Conservation (phyloP, 2,329 filamentous ascomycete genomes). For the Phoma herbarum region DNA sequence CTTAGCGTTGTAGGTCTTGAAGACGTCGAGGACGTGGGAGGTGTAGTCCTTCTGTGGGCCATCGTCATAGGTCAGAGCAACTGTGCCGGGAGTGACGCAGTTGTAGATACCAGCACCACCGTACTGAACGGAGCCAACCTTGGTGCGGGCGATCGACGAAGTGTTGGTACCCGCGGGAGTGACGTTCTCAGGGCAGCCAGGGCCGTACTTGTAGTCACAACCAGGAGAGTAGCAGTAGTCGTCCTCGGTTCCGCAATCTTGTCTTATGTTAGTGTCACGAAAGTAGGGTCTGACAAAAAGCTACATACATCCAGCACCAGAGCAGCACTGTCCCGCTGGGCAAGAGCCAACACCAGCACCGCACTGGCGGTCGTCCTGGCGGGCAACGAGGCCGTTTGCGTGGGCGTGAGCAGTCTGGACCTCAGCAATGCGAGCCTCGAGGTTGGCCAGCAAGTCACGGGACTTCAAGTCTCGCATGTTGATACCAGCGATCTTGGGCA, state of each 20-base stretch:
- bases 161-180: constrained; percentile 66
- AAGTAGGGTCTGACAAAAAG: background rate
- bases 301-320: constrained; percentile 41
- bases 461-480: constrained; percentile 49
- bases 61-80: constrained; percentile 74
- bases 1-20: constrained; percentile 67
- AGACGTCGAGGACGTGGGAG: constrained; percentile 67
- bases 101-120: constrained; percentile 66
- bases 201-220: constrained; percentile 69
- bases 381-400: constrained; percentile 30
- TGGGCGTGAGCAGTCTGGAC: constrained; percentile 33
- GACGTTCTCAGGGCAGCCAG: constrained; percentile 67
- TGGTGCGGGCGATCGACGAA: constrained; percentile 60
- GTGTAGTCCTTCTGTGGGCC: constrained; percentile 69
- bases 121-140: constrained; percentile 64
- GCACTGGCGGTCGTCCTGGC: constrained; percentile 48
- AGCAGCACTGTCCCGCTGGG: constrained; percentile 49
- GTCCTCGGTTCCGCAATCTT: constrained; percentile 61
- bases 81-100: constrained; percentile 62
- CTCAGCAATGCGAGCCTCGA: constrained; percentile 38
- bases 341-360: constrained; percentile 44
- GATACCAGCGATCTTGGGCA: constrained; percentile 48
- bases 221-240: constrained; percentile 69
- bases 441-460: constrained; percentile 41
- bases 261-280: constrained; percentile 21